Percentiles rank a stretch among this genome's conserved stretches.
These are phyloP conservation scores for Hysterangium stoloniferum DNA, from an alignment of 768 basidiomycete species.

Conservation along the genomic window DNA sequence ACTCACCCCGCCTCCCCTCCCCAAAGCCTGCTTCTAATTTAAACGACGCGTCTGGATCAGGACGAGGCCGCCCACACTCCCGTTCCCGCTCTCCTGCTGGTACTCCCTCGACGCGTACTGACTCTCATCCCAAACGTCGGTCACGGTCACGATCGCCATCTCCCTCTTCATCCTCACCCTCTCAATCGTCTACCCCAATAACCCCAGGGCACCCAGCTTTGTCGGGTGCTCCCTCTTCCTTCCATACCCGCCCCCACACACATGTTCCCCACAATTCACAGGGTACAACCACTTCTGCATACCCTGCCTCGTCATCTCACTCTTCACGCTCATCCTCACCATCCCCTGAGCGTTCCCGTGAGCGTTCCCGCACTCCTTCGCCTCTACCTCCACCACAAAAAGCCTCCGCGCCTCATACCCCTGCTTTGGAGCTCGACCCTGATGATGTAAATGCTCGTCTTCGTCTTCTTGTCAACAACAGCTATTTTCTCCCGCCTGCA, in stretches of 20 bases:
- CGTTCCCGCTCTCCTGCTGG: constrained; percentile 7
- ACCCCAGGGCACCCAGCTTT: not conserved
- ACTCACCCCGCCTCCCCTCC: not conserved
- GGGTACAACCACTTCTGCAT: constrained; percentile 30
- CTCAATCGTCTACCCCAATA: constrained; percentile 4
- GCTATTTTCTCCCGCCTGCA: constrained; percentile 82
- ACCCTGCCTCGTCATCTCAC: constrained; percentile 48
- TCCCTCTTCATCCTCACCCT: constrained; percentile 7
- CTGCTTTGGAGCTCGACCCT: constrained; percentile 29
- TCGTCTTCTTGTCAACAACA: constrained; percentile 78
- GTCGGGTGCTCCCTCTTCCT: constrained; percentile 6
- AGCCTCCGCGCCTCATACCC: not conserved
- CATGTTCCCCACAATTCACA: constrained; percentile 11
- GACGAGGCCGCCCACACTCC: not conserved
- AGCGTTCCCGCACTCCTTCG: not conserved
- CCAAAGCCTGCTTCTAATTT: constrained; percentile 2
- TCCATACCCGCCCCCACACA: not conserved
- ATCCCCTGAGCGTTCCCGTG: not conserved
- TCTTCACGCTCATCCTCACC: constrained; percentile 22
- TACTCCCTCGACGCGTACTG: not conserved
- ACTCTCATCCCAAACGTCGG: constrained; percentile 1
- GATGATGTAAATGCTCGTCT: constrained; percentile 85
- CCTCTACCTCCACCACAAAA: not conserved
- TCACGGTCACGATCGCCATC: constrained; percentile 8
- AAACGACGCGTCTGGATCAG: not conserved